Conservation (phyloP, 306 rosid species). For the Cercis canadensis region DNA sequence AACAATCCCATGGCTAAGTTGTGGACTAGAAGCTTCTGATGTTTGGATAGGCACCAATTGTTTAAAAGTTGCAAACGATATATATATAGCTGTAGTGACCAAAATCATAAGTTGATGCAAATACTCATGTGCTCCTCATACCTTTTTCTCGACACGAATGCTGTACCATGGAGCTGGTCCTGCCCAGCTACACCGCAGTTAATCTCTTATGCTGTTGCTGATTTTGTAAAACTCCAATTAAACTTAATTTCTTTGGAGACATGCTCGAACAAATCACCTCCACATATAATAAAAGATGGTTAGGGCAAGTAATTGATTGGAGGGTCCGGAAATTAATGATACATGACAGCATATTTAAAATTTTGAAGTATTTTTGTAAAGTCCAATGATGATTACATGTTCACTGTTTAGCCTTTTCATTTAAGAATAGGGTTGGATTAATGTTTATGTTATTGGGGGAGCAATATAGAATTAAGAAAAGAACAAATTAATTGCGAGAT, state of each 20-base stretch:
- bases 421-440: slow-evolving; percentile 26
- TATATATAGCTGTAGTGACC: no score
- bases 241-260: no score
- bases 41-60: no score
- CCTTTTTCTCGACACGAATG: slow-evolving; percentile 18
- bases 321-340: slow-evolving; percentile 18
- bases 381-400: slow-evolving; percentile 29
- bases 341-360: not conserved
- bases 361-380: not conserved
- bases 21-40: no score
- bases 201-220: no score
- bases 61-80: no score
- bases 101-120: slow-evolving; percentile 48
- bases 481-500: not conserved
- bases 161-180: not conserved
- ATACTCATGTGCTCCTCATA: slow-evolving; percentile 43
- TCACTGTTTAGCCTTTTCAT: slow-evolving; percentile 43
- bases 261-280: not conserved
- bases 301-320: not conserved
- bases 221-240: no score
- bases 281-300: not conserved
- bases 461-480: slow-evolving; percentile 1
- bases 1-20: no score
- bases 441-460: not conserved
- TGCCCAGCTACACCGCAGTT: no score